These are phyloP conservation scores for Secale cereale DNA, from an alignment of 176 grass and related monocot species.

Conservation along the genomic window DNA sequence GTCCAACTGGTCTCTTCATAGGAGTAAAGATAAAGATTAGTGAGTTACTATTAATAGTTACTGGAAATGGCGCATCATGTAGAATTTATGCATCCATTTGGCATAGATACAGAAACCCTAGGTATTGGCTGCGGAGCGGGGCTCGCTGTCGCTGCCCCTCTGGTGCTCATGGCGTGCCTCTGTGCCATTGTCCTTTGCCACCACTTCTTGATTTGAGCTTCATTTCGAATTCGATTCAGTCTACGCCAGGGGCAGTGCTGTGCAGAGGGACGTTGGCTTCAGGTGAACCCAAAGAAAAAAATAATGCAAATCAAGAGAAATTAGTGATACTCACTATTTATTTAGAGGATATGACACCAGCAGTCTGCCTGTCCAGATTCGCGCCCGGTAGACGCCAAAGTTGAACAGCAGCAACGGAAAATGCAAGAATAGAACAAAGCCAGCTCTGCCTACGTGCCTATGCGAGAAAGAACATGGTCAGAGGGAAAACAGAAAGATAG, in stretches of 20 bases:
- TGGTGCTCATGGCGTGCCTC: neutral
- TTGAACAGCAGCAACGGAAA: neutral
- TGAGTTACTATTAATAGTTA: neutral
- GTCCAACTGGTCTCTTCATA: neutral
- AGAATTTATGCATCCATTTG: neutral
- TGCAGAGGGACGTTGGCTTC: neutral
- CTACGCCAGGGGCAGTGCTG: neutral
- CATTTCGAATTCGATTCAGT: neutral
- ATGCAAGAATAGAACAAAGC: neutral
- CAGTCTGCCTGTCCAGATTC: neutral
- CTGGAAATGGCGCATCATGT: neutral
- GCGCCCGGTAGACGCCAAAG: neutral
- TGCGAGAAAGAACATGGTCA: neutral
- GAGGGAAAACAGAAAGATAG: neutral
- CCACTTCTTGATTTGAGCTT: neutral
- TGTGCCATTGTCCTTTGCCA: neutral
- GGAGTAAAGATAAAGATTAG: constrained; percentile 1
- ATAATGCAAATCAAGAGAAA: neutral
- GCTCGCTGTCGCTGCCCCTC: neutral
- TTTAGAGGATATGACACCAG: neutral
- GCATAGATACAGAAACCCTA: neutral
- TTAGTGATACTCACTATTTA: neutral
- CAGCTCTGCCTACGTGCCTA: neutral
- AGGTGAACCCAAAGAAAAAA: neutral
- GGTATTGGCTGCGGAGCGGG: neutral